These are phyloP conservation scores for Thymus mandschuricus DNA, from an alignment of 257 asterid genomes.

Conservation along the genomic window DNA sequence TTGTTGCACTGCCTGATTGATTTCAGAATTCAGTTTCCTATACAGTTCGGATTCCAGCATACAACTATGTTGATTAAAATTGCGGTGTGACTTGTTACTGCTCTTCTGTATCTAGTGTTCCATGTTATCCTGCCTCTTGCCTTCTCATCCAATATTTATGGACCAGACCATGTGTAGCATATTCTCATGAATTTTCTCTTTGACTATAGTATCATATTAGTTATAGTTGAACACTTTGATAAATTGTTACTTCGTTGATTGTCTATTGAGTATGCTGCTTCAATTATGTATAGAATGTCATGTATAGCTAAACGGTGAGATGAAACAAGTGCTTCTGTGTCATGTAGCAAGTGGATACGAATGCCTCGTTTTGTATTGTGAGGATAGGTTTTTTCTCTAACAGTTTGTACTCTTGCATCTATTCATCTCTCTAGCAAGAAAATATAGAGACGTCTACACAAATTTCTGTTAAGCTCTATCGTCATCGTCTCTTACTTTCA, in stretches of 20 bases:
- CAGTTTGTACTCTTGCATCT: not conserved
- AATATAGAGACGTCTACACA: not conserved
- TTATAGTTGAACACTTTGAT: not conserved
- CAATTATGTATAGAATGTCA: not conserved
- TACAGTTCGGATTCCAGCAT: not conserved
- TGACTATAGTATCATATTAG: not conserved
- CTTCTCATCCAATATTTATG: not conserved
- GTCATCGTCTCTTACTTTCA: slow-evolving; percentile 31
- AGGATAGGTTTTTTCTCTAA: not conserved
- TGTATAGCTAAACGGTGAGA: not conserved
- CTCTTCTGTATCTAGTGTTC: not conserved
- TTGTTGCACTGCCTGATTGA: slow-evolving; percentile 1
- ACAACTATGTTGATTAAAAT: not conserved
- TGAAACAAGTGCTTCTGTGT: not conserved
- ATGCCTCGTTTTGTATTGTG: not conserved
- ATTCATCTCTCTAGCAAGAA: not conserved
- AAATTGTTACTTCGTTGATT: not conserved
- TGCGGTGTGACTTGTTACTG: not conserved
- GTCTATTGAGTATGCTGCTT: not conserved
- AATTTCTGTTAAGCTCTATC: not conserved
- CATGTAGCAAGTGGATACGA: not conserved
- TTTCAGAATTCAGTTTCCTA: not conserved
- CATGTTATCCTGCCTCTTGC: not conserved
- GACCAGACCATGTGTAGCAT: too few relatives aligned
- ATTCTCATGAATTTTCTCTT: not conserved